Evolutionary conservation across 192 early-diverging fungal genomes (phyloP), one percentile per base, ranked within the genome.

Genomic region (Chytriomyces sp.): DNA sequence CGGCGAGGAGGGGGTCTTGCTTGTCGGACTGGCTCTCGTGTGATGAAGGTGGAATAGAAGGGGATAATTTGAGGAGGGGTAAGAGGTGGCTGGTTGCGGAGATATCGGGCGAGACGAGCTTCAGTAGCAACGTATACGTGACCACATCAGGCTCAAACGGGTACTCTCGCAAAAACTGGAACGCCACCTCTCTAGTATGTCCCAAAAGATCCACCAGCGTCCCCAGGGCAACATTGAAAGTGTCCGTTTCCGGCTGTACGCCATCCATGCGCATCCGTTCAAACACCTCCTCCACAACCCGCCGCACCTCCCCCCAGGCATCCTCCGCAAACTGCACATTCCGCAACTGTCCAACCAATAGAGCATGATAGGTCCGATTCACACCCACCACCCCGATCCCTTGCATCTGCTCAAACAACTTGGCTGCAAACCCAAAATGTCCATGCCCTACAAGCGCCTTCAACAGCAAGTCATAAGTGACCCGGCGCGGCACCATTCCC

Each of bases 351-450:
- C 39, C 39, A n/a, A 44, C 28, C 22, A 64, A 30, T 25, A 64
- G 19, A n/a, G 6, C 30, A 19, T 64, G 62, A 41, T 44, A 64
- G n/a, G 62, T 64, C 3, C 7, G 22, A 30, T 26, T 38, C 2
- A 44, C 28, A 1, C 62, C 62, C 25, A 64, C 14, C 3, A 64
- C 40, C 7, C 34, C 39, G 17, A 41, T 12, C 49, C 49, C 39
- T 5, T 64, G 62, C 62, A 64, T 64, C 62, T 64, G 62, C 28
- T 64, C 62, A 44, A 64, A 64, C 19, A 64, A 28, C 32, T 64
- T 39, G 25, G 49, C 49, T 2, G 62, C 62, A 44, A 30, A 64
- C 22, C 12, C 22, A 28, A n/a, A 41, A 14, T 41, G 62, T 17
- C 39, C 62, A 10, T 64, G 39, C n/a, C 14, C 3, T n/a, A 64